Evolutionary conservation across 2,329 filamentous ascomycete species (phyloP).

Genomic region (Aspergillus ochraceoroseus): DNA sequence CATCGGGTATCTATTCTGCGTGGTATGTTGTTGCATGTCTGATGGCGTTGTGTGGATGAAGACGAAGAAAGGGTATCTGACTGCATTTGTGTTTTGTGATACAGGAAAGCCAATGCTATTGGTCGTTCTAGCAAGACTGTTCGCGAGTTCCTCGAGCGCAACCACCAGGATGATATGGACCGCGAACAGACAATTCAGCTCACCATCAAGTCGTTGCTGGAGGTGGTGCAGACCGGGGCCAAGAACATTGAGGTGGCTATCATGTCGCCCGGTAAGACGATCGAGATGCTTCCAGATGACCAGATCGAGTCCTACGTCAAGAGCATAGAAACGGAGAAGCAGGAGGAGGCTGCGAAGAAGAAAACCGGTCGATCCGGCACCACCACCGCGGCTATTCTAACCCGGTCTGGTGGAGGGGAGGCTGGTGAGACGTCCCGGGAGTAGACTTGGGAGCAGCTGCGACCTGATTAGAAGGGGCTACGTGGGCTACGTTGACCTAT

Average conservation of each 20-base stretch:
- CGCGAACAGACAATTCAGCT: conserved; percentile 92
- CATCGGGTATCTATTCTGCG: conserved; percentile 98
- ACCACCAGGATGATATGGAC: conserved; percentile 98
- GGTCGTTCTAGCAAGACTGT: conserved; percentile 98
- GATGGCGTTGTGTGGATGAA: too few relatives aligned
- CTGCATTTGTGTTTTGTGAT: conserved; percentile 16
- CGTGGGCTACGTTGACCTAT: conserved; percentile 17
- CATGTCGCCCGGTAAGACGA: conserved; percentile 84
- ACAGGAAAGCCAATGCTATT: conserved; percentile 98
- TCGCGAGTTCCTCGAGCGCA: conserved; percentile 95
- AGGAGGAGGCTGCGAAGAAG: conserved; percentile 96
- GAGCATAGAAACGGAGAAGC: conserved; percentile 98
- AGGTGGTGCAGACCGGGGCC: conserved; percentile 96
- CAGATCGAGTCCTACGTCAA: conserved; percentile 97
- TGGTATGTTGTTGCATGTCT: conserved; percentile 60
- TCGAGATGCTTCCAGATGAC: conserved; percentile 92
- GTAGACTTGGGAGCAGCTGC: conserved; percentile 21
- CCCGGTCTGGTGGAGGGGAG: conserved; percentile 50
- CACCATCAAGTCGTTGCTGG: conserved; percentile 94
- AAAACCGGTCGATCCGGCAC: conserved; percentile 61
- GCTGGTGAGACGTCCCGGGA: conserved; percentile 17
- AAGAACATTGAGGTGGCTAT: conserved; percentile 99
- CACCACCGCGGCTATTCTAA: conserved; percentile 63
- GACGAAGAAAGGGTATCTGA: neutral
- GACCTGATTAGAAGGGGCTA: conserved; percentile 13